Conservation (phyloP, 768 basidiomycete species). For the Podaxis sp. region DNA sequence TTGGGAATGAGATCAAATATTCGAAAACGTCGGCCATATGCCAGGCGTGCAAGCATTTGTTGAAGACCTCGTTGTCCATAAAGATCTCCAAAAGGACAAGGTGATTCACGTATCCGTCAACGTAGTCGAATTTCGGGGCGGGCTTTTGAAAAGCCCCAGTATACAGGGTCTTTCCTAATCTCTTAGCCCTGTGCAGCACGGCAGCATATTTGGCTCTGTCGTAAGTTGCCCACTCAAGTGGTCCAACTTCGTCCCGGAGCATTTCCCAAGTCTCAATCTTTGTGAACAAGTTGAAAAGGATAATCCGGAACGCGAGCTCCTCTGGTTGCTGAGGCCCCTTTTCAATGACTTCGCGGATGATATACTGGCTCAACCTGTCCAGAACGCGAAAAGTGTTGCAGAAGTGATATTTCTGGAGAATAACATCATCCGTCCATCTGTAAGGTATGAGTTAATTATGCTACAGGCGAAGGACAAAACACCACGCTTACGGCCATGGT, state of each 20-base stretch:
- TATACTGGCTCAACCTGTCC: slow-evolving; percentile 66
- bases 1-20: slow-evolving; percentile 52
- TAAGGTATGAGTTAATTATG: not conserved
- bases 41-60: slow-evolving; percentile 41
- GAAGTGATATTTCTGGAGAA: slow-evolving; percentile 53
- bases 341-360: slow-evolving; percentile 65
- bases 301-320: slow-evolving; percentile 69
- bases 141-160: slow-evolving; percentile 71
- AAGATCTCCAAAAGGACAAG: slow-evolving; percentile 53
- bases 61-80: slow-evolving; percentile 54
- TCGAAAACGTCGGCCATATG: slow-evolving; percentile 64
- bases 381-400: slow-evolving; percentile 75
- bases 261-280: slow-evolving; percentile 69
- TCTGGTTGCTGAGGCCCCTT: slow-evolving; percentile 54
- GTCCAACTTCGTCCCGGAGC: slow-evolving; percentile 46
- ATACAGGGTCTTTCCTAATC: slow-evolving; percentile 46
- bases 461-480: slow-evolving; percentile 1
- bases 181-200: slow-evolving; percentile 42
- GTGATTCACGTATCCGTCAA: slow-evolving; percentile 53
- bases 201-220: slow-evolving; percentile 45
- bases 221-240: slow-evolving; percentile 59
- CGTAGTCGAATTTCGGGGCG: slow-evolving; percentile 48
- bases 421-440: slow-evolving; percentile 67
- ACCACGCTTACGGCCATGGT: slow-evolving; percentile 39
- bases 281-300: slow-evolving; percentile 69